Percentiles rank a stretch among this genome's conserved stretches.
Evolutionary conservation across 495 filamentous ascomycete genomes (phyloP).

Genomic region (Aspergillus panamensis): DNA sequence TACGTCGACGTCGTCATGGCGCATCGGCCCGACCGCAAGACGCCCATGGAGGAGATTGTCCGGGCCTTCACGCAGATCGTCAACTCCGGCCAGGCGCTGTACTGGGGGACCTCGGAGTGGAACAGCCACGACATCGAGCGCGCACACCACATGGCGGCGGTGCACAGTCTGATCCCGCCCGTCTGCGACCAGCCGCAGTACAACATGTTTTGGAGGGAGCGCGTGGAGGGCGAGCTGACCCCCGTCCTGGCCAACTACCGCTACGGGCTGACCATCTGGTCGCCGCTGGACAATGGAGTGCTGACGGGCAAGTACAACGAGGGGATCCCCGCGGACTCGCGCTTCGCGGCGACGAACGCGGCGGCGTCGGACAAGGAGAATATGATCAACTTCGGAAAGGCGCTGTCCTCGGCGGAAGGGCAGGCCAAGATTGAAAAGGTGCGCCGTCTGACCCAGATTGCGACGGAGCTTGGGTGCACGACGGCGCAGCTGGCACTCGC

Average conservation of each 20-base stretch:
- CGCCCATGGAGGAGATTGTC: slow-evolving; percentile 83
- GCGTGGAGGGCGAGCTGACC: slow-evolving; percentile 71
- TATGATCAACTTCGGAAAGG: slow-evolving; percentile 27
- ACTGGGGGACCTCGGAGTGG: slow-evolving; percentile 93
- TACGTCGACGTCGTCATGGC: slow-evolving; percentile 77
- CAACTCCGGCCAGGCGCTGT: slow-evolving; percentile 70
- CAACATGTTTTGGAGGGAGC: slow-evolving; percentile 66
- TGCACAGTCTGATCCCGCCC: slow-evolving; percentile 69
- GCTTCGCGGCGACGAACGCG: no score
- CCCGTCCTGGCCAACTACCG: slow-evolving; percentile 59
- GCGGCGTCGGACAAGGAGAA: slow-evolving; percentile 38
- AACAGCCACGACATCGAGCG: slow-evolving; percentile 70
- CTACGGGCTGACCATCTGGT: slow-evolving; percentile 69
- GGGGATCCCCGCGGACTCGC: slow-evolving; percentile 30
- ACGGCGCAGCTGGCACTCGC: slow-evolving; percentile 66
- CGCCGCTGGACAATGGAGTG: slow-evolving; percentile 66
- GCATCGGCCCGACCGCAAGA: slow-evolving; percentile 75
- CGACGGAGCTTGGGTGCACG: slow-evolving; percentile 60
- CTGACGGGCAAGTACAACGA: slow-evolving; percentile 78
- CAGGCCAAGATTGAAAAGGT: slow-evolving; percentile 23
- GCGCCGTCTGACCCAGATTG: slow-evolving; percentile 43
- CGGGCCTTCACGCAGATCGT: slow-evolving; percentile 80
- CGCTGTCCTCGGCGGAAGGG: slow-evolving; percentile 24
- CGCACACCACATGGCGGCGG: slow-evolving; percentile 72
- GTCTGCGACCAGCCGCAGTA: slow-evolving; percentile 82